These are phyloP conservation scores for Sarcomyxa edulis DNA, from an alignment of 768 basidiomycete species.

Conservation along the genomic window DNA sequence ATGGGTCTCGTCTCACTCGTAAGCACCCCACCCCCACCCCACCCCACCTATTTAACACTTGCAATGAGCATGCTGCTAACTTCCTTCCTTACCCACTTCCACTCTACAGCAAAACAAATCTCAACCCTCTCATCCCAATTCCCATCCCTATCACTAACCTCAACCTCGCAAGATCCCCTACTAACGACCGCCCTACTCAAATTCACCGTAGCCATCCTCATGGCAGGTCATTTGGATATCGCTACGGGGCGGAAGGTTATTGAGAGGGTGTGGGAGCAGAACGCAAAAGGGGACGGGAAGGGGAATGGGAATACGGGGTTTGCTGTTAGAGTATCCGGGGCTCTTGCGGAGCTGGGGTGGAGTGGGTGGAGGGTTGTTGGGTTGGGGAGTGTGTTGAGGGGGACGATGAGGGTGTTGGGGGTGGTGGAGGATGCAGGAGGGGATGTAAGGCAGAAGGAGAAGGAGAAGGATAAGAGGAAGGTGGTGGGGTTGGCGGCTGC, in stretches of 20 bases:
- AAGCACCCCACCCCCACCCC: conserved; percentile 18
- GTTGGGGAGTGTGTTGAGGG: conserved; percentile 51
- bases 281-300: conserved; percentile 7
- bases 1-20: conserved; percentile 67
- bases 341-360: conserved; percentile 64
- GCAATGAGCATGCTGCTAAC: no score
- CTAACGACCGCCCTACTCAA: conserved; percentile 27
- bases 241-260: conserved; percentile 52
- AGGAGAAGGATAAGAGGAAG: conserved; percentile 35
- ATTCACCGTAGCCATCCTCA: conserved; percentile 32
- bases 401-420: conserved; percentile 45
- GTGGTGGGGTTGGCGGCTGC: conserved; percentile 46
- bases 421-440: conserved; percentile 51
- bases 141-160: conserved; percentile 20
- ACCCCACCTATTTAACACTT: not conserved
- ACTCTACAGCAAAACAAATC: conserved; percentile 31
- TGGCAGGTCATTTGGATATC: conserved; percentile 45
- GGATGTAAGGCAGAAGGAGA: conserved; percentile 38
- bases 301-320: conserved; percentile 23
- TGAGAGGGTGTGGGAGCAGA: conserved; percentile 43
- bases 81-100: not conserved
- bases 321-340: conserved; percentile 50
- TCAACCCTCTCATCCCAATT: conserved; percentile 26
- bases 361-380: conserved; percentile 74
- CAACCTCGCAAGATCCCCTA: conserved; percentile 15